These are phyloP conservation scores for Penicillium sp. DNA, from an alignment of 2,329 filamentous ascomycete species.

Conservation along the genomic window DNA sequence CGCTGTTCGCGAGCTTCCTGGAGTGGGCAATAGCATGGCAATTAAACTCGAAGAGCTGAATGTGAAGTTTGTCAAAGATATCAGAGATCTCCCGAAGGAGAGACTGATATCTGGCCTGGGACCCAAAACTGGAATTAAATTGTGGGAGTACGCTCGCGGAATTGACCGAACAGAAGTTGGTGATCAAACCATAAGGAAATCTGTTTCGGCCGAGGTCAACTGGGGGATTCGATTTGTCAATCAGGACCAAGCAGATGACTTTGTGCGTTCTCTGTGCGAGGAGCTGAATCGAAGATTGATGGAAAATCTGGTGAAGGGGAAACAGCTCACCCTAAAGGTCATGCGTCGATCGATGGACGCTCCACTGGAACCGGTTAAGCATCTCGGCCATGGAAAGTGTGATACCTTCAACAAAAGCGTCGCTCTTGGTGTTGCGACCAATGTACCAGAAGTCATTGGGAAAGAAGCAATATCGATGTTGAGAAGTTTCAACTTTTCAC, in stretches of 20 bases:
- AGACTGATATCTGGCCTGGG: slow-evolving; percentile 71
- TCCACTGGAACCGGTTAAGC: slow-evolving; percentile 86
- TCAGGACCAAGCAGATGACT: slow-evolving; percentile 90
- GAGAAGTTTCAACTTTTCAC: slow-evolving; percentile 75
- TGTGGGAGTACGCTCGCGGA: slow-evolving; percentile 86
- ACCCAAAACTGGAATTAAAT: slow-evolving; percentile 86
- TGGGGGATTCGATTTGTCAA: slow-evolving; percentile 96
- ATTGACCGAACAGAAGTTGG: slow-evolving; percentile 85
- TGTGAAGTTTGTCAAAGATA: slow-evolving; percentile 76
- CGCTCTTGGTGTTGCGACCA: slow-evolving; percentile 78
- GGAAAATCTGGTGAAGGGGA: slow-evolving; percentile 82
- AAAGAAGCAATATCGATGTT: slow-evolving; percentile 85
- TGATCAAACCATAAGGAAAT: slow-evolving; percentile 81
- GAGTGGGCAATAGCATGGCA: slow-evolving; percentile 86
- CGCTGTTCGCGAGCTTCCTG: slow-evolving; percentile 77
- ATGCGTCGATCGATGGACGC: slow-evolving; percentile 86
- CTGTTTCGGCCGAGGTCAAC: slow-evolving; percentile 94
- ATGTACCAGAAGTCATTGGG: slow-evolving; percentile 66
- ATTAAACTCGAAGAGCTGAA: slow-evolving; percentile 85
- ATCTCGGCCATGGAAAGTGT: slow-evolving; percentile 91
- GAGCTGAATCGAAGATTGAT: slow-evolving; percentile 79
- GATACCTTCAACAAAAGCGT: slow-evolving; percentile 90
- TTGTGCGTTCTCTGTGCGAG: slow-evolving; percentile 77
- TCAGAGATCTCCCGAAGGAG: slow-evolving; percentile 74
- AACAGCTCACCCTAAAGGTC: slow-evolving; percentile 87